These are phyloP conservation scores for Podila verticillata DNA, from an alignment of 192 early-diverging fungal genomes.

Conservation along the genomic window DNA sequence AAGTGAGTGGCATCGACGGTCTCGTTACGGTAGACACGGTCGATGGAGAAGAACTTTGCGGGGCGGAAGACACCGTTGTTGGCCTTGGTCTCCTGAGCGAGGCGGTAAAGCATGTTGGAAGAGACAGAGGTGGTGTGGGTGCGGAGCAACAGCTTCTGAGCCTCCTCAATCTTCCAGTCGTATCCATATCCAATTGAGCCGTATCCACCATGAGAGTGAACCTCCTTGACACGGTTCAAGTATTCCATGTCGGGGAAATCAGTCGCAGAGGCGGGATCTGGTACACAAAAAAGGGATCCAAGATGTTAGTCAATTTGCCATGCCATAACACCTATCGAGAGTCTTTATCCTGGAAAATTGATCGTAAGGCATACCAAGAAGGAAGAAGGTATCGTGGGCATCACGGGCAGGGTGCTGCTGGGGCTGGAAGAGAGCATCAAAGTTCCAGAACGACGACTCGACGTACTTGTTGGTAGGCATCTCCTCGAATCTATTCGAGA, in stretches of 20 bases:
- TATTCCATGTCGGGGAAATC: constrained; percentile 84
- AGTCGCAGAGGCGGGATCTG: constrained; percentile 75
- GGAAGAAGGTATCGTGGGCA: constrained; percentile 86
- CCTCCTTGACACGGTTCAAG: constrained; percentile 89
- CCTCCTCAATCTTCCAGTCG: constrained; percentile 92
- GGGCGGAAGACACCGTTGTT: constrained; percentile 75
- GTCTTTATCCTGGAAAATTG: too few species aligned
- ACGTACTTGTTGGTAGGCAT: constrained; percentile 99
- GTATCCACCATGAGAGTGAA: constrained; percentile 94
- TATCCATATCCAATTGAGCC: constrained; percentile 96
- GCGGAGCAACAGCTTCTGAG: constrained; percentile 91
- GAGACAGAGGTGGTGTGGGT: constrained; percentile 97
- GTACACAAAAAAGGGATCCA: constrained; percentile 8
- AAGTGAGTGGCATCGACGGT: constrained; percentile 97
- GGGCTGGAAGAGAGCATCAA: constrained; percentile 99
- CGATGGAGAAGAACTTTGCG: constrained; percentile 99
- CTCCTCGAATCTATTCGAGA: constrained; percentile 78
- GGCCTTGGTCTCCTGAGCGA: constrained; percentile 82
- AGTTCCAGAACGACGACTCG: constrained; percentile 99
- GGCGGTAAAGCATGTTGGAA: constrained; percentile 91
- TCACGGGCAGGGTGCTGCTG: constrained; percentile 97
- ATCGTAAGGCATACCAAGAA: constrained; percentile 51
- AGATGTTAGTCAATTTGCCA: too few species aligned
- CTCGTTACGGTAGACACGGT: constrained; percentile 99
- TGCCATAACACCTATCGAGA: too few species aligned